Conservation (phyloP, 371 early-diverging fungal genomes). For the Haplosporangium sp. region DNA sequence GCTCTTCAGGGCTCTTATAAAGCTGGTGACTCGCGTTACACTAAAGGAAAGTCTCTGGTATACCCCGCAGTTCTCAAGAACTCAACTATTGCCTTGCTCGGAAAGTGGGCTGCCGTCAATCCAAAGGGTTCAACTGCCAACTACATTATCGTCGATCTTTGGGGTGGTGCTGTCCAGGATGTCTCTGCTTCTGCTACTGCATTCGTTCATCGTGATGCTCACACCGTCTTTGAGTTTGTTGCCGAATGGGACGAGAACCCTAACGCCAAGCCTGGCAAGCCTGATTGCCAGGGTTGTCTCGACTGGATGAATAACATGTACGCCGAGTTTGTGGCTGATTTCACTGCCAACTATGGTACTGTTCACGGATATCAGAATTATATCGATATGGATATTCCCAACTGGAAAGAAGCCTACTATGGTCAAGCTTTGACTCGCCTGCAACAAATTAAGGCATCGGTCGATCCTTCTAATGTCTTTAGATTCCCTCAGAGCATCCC, state of each 20-base stretch:
- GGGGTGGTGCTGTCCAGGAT: constrained; percentile 51
- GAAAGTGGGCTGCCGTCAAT: constrained; percentile 34
- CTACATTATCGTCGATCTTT: constrained; percentile 52
- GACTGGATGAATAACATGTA: constrained; percentile 54
- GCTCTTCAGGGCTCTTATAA: constrained; percentile 21
- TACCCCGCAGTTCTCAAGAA: constrained; percentile 34
- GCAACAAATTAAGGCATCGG: constrained; percentile 40
- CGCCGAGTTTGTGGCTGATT: constrained; percentile 33
- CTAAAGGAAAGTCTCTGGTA: constrained; percentile 46
- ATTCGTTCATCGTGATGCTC: constrained; percentile 50
- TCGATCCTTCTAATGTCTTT: constrained; percentile 57
- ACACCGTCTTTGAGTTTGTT: constrained; percentile 53
- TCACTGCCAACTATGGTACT: constrained; percentile 20
- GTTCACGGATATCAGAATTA: constrained; percentile 56
- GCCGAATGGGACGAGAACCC: constrained; percentile 41
- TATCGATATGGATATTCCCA: constrained; percentile 49
- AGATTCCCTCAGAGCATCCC: constrained; percentile 58
- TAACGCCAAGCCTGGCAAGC: constrained; percentile 33
- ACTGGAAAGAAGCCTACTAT: constrained; percentile 55
- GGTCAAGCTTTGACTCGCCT: constrained; percentile 45
- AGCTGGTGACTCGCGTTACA: constrained; percentile 31
- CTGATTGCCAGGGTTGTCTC: constrained; percentile 45
- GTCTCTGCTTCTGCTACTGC: constrained; percentile 16
- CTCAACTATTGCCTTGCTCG: constrained; percentile 29
- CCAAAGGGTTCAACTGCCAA: constrained; percentile 36